These are phyloP conservation scores for Heterobasidion occidentale DNA, from an alignment of 1,284 basidiomycete genomes.

Conservation along the genomic window DNA sequence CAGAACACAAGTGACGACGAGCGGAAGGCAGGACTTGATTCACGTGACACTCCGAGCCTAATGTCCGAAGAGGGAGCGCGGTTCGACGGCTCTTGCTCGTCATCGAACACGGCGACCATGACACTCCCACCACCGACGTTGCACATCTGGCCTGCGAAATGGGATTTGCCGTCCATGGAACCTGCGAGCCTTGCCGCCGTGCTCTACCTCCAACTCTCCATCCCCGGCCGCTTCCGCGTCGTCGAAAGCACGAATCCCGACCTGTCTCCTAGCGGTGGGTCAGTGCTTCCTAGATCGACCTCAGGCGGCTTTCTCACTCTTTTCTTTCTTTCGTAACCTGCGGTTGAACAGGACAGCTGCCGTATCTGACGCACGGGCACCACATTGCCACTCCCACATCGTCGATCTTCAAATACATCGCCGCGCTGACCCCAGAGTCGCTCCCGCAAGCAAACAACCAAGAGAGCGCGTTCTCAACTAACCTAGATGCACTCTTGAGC, in stretches of 20 bases:
- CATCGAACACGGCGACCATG: neutral
- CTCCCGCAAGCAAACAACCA: constrained; percentile 7
- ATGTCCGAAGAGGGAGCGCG: neutral
- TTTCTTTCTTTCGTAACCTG: neutral
- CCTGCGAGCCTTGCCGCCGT: constrained; percentile 55
- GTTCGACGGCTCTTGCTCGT: neutral
- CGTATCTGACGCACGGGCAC: constrained; percentile 55
- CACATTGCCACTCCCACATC: constrained; percentile 42
- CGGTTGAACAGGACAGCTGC: constrained; percentile 49
- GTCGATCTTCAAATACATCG: constrained; percentile 58
- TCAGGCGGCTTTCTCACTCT: neutral
- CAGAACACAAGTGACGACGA: neutral
- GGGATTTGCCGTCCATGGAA: constrained; percentile 58
- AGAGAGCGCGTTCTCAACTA: constrained; percentile 15
- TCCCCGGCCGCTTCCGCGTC: constrained; percentile 57
- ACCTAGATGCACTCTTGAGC: constrained; percentile 40
- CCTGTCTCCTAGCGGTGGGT: constrained; percentile 68
- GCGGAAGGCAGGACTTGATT: neutral
- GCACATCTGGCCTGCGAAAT: constrained; percentile 63
- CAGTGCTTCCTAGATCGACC: constrained; percentile 10
- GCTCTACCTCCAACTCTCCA: constrained; percentile 55
- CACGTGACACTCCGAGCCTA: neutral
- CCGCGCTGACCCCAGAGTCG: constrained; percentile 30
- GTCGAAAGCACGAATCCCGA: constrained; percentile 61
- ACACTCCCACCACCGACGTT: constrained; percentile 22